Percentiles rank a stretch among this genome's conserved stretches.
These are phyloP conservation scores for Trametes versicolor DNA, from an alignment of 1,284 basidiomycete genomes.

Conservation along the genomic window DNA sequence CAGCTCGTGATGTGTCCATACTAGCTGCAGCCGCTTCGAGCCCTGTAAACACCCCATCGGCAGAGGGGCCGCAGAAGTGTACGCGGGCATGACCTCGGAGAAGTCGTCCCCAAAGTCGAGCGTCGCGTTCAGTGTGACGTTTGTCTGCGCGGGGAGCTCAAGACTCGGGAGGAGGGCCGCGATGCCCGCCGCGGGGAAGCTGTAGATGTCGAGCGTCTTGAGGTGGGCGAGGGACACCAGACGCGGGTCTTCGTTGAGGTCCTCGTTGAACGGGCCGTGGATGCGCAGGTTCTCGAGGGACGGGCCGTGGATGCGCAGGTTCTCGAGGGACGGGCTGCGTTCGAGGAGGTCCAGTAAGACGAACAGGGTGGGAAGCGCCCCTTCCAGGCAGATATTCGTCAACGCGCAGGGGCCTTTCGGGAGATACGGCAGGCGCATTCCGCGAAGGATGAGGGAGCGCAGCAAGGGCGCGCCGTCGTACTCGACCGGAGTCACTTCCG, in stretches of 20 bases:
- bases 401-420: neutral
- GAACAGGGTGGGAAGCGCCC: neutral
- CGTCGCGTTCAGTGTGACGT: neutral
- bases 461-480: neutral
- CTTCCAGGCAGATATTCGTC: neutral
- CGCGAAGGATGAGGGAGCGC: neutral
- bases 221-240: neutral
- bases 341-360: slow-evolving; percentile 1
- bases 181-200: neutral
- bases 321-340: neutral
- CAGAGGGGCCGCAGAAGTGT: neutral
- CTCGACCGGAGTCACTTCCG: neutral
- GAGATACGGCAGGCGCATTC: neutral
- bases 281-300: neutral
- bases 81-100: neutral
- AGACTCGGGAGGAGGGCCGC: neutral
- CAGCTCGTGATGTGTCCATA: neutral
- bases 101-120: neutral
- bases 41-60: neutral
- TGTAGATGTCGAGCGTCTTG: neutral
- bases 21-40: slow-evolving; percentile 1
- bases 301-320: neutral
- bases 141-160: neutral
- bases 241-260: neutral
- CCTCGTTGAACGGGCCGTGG: neutral